These are phyloP conservation scores for Komagataella kurtzmanii DNA, from an alignment of 805 yeast genomes.

Conservation along the genomic window DNA sequence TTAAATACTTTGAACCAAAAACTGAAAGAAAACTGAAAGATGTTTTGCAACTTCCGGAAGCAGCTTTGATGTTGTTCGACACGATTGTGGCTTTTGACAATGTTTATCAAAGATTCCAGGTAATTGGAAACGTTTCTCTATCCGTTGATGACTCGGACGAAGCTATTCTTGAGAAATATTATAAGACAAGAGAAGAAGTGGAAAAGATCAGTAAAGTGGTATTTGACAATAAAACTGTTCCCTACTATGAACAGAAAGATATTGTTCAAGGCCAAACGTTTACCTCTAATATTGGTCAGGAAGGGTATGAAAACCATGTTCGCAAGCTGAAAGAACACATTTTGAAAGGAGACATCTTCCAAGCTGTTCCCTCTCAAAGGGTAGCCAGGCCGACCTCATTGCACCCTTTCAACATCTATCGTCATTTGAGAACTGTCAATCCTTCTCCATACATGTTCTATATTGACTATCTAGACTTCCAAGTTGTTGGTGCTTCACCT, in stretches of 20 bases:
- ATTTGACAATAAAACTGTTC: conserved; percentile 27
- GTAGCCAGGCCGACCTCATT: conserved; percentile 89
- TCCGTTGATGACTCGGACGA: conserved; percentile 15
- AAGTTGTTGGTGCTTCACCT: conserved; percentile 95
- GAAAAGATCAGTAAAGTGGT: conserved; percentile 37
- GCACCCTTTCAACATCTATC: conserved; percentile 93
- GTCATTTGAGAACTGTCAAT: conserved; percentile 88
- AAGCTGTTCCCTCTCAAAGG: conserved; percentile 97
- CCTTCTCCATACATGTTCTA: conserved; percentile 97
- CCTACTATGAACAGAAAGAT: conserved; percentile 63
- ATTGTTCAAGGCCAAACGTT: conserved; percentile 58
- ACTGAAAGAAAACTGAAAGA: conserved; percentile 69
- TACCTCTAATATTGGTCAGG: conserved; percentile 84
- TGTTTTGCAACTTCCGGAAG: conserved; percentile 77
- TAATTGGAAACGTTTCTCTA: conserved; percentile 66
- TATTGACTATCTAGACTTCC: conserved; percentile 84
- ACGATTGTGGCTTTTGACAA: conserved; percentile 86
- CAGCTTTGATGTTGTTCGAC: conserved; percentile 84
- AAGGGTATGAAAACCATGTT: conserved; percentile 85
- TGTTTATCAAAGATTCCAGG: conserved; percentile 86
- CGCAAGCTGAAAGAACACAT: conserved; percentile 65
- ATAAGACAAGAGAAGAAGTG: conserved; percentile 44
- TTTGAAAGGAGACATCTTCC: conserved; percentile 85
- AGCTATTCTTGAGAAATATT: conserved; percentile 30
- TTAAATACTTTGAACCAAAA: conserved; percentile 90